phyloP scores from a whole-genome alignment of 1,139 yeast species.

The Lodderomyces elongisporus region DNA sequence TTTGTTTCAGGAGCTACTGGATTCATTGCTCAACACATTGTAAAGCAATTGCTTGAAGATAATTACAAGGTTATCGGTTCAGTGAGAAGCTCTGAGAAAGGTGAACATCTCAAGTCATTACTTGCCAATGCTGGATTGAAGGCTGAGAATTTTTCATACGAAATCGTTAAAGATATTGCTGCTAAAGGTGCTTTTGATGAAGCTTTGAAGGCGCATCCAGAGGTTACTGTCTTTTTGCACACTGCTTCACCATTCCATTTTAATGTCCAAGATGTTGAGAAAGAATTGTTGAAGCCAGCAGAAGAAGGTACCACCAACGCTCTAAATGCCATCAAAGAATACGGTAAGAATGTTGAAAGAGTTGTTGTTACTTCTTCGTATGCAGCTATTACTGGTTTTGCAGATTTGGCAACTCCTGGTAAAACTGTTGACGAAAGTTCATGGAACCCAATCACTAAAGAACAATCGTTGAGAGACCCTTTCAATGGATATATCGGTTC shows the following conservation, averaged over 20 bases:
- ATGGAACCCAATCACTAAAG: conserved; percentile 37
- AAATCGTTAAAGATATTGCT: conserved; percentile 23
- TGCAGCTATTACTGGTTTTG: conserved; percentile 18
- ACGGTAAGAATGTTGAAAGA: conserved; percentile 21
- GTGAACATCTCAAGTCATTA: conserved; percentile 18
- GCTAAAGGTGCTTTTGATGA: conserved; percentile 26
- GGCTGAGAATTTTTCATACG: conserved; percentile 19
- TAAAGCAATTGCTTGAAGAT: conserved; percentile 20
- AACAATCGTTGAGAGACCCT: conserved; percentile 20
- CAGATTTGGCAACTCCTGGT: conserved; percentile 9
- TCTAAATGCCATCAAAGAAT: conserved; percentile 18
- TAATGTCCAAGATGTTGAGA: conserved; percentile 20
- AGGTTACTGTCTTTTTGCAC: conserved; percentile 24
- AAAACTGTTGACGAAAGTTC: conserved; percentile 22
- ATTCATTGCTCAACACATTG: conserved; percentile 43
- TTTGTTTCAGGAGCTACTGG: conserved; percentile 57
- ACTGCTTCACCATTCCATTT: conserved; percentile 30
- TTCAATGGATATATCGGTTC: conserved; percentile 26
- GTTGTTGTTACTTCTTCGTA: conserved; percentile 27
- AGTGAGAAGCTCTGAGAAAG: conserved; percentile 26
- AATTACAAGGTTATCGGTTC: conserved; percentile 26
- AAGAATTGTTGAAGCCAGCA: conserved; percentile 28
- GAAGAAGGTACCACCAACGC: conserved; percentile 28
- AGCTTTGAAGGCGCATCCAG: conserved; percentile 25
- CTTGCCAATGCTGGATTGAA: conserved; percentile 2